Evolutionary conservation across 176 grass and related monocot species (phyloP).

Genomic region (Avena eriantha): DNA sequence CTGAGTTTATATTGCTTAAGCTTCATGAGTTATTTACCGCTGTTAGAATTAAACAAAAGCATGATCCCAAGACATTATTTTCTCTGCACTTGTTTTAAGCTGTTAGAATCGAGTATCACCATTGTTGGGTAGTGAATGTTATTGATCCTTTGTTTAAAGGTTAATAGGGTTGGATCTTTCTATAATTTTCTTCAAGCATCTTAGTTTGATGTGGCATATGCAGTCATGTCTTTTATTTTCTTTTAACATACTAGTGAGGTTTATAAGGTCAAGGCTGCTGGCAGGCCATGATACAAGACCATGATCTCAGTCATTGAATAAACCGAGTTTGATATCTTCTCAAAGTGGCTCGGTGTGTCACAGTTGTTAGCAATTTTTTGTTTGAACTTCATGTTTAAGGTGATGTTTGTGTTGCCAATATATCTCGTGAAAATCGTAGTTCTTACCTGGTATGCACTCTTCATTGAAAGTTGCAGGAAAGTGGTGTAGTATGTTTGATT

Average conservation of each 20-base stretch:
- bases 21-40: no score
- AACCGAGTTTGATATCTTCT: constrained; percentile 70
- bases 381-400: background rate
- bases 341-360: constrained; percentile 76
- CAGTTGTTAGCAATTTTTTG: constrained; percentile 45
- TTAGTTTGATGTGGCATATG: no score
- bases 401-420: background rate
- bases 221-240: no score
- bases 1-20: no score
- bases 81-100: constrained; percentile 78
- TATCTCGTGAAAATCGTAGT: background rate
- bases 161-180: background rate
- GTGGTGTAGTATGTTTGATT: no score
- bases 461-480: no score
- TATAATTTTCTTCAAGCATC: constrained; percentile 3
- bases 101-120: background rate
- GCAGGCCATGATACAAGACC: constrained; percentile 77
- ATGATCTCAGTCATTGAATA: constrained; percentile 79
- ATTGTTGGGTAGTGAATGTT: background rate
- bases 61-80: constrained; percentile 47
- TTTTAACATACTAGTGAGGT: no score
- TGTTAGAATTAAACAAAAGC: constrained; percentile 16
- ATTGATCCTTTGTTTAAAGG: background rate
- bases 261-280: constrained; percentile 60
- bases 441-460: no score